A percentile compares a stretch with the other conserved stretches of the same genome.
These are phyloP conservation scores for Bryoglossum gracile DNA, from an alignment of 495 filamentous ascomycete genomes.

Conservation along the genomic window DNA sequence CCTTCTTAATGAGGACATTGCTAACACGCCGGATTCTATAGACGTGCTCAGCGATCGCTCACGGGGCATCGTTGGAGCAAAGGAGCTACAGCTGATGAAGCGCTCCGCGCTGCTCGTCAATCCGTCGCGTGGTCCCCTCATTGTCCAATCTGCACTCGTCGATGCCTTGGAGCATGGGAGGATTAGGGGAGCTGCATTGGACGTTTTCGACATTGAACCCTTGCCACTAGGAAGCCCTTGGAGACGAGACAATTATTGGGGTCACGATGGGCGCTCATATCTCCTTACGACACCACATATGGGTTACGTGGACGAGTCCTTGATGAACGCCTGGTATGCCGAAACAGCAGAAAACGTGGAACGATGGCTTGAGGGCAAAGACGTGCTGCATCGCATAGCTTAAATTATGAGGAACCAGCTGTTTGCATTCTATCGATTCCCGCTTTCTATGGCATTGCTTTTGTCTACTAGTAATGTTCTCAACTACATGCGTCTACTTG, in stretches of 20 bases:
- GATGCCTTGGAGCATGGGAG: slow-evolving; percentile 47
- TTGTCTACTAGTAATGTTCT: too few species aligned
- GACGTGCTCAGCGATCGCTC: slow-evolving; percentile 63
- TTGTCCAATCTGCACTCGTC: slow-evolving; percentile 61
- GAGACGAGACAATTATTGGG: slow-evolving; percentile 38
- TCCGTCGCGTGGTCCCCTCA: slow-evolving; percentile 63
- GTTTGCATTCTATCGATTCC: too few species aligned
- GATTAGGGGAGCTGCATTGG: slow-evolving; percentile 64
- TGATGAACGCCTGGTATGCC: slow-evolving; percentile 57
- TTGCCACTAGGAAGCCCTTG: slow-evolving; percentile 33
- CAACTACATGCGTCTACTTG: too few species aligned
- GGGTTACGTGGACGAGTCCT: slow-evolving; percentile 64
- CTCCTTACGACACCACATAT: slow-evolving; percentile 70
- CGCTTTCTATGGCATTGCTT: too few species aligned
- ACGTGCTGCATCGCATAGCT: slow-evolving; percentile 16
- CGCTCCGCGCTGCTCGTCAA: slow-evolving; percentile 58
- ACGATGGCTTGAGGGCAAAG: slow-evolving; percentile 55
- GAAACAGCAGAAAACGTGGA: slow-evolving; percentile 60
- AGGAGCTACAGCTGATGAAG: slow-evolving; percentile 63
- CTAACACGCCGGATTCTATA: too few species aligned
- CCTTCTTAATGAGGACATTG: too few species aligned
- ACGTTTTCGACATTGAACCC: slow-evolving; percentile 73
- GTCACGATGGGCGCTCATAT: slow-evolving; percentile 53
- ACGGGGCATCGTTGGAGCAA: slow-evolving; percentile 47
- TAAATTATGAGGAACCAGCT: too few species aligned